Conservation (phyloP, 2,329 filamentous ascomycete species). For the Pyrenophora teres region DNA sequence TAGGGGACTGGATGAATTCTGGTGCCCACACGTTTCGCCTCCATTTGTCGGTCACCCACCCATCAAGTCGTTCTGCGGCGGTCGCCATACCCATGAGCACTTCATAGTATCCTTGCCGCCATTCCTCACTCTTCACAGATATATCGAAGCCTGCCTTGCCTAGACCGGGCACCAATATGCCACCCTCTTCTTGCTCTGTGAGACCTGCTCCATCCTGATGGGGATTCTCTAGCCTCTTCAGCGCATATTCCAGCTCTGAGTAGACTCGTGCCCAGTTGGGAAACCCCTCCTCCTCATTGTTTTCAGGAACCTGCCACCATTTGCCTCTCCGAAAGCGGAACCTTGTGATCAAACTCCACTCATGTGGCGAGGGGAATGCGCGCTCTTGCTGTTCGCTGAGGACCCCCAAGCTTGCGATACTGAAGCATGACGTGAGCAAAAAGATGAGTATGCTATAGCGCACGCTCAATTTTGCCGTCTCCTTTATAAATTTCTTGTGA, state of each 20-base stretch:
- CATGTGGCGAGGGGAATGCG: constrained; percentile 76
- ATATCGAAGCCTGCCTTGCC: constrained; percentile 67
- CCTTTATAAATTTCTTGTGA: constrained; percentile 69
- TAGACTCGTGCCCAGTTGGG: constrained; percentile 74
- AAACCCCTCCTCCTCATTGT: constrained; percentile 62
- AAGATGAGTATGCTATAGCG: constrained; percentile 71
- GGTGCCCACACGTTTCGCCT: constrained; percentile 68
- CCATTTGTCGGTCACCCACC: constrained; percentile 72
- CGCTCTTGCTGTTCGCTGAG: constrained; percentile 77
- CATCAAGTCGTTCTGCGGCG: constrained; percentile 80
- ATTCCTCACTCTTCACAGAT: constrained; percentile 75
- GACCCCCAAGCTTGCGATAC: constrained; percentile 67
- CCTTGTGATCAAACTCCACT: constrained; percentile 76
- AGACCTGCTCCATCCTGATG: constrained; percentile 70
- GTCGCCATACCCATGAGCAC: constrained; percentile 76
- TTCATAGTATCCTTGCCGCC: constrained; percentile 85
- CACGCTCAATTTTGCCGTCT: constrained; percentile 70
- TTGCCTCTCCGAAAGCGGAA: constrained; percentile 66
- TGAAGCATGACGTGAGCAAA: constrained; percentile 63
- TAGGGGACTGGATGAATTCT: constrained; percentile 77
- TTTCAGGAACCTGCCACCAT: constrained; percentile 55
- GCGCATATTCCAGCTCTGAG: constrained; percentile 61
- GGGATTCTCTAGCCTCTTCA: constrained; percentile 72
- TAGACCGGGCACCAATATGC: constrained; percentile 42
- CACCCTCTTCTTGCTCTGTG: constrained; percentile 60